Percentiles rank a stretch among this genome's conserved stretches.
phyloP scores from a whole-genome alignment of 345 rosid genomes.

The Rhizophora mangle region DNA sequence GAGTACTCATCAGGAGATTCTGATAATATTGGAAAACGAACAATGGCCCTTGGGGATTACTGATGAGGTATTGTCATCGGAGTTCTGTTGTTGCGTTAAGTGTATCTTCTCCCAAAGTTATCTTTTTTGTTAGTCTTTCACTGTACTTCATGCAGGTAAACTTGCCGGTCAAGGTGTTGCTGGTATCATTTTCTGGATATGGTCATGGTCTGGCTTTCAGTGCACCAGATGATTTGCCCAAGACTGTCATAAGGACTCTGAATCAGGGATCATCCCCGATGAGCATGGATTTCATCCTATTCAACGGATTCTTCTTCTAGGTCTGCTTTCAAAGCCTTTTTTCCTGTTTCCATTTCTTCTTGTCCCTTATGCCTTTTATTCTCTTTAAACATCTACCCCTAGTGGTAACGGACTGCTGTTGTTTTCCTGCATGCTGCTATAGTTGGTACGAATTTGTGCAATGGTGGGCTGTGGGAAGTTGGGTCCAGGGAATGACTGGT shows the following conservation, averaged over 20 bases:
- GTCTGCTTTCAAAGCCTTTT: conserved; percentile 30
- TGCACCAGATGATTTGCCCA: conserved; percentile 85
- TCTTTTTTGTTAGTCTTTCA: conserved; percentile 5
- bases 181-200: conserved; percentile 80
- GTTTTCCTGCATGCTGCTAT: conserved; percentile 28
- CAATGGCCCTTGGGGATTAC: conserved; percentile 86
- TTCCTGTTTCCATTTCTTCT: conserved; percentile 5
- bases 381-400: background rate
- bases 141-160: conserved; percentile 52
- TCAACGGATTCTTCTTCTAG: conserved; percentile 81
- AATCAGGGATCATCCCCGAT: conserved; percentile 89
- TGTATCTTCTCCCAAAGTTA: conserved; percentile 1
- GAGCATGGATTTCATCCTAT: conserved; percentile 99
- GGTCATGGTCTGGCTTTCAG: conserved; percentile 67
- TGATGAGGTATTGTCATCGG: conserved; percentile 62
- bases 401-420: conserved; percentile 20
- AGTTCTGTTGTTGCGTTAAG: conserved; percentile 4
- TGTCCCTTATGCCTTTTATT: background rate
- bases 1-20: conserved; percentile 92
- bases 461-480: conserved; percentile 89
- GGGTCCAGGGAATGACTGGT: conserved; percentile 79
- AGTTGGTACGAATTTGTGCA: conserved; percentile 98
- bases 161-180: conserved; percentile 77
- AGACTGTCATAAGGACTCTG: conserved; percentile 60
- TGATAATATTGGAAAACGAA: conserved; percentile 82